Percentiles rank a stretch among this genome's conserved stretches.
Evolutionary conservation across 2,329 filamentous ascomycete species (phyloP).

Genomic region (Beauveria caledonica): DNA sequence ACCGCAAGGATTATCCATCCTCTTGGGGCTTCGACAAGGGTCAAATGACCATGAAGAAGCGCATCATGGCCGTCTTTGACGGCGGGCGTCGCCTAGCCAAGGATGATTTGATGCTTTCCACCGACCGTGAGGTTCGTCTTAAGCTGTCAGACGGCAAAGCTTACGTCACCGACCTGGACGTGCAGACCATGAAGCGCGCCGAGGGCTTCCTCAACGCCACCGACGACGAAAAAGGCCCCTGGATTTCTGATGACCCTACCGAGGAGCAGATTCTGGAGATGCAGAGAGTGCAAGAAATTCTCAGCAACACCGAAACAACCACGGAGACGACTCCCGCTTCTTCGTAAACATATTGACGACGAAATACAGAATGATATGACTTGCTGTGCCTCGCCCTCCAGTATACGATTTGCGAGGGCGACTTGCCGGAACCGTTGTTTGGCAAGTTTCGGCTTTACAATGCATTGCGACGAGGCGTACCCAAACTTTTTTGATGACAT

Average conservation of each 20-base stretch:
- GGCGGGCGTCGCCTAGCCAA: slow-evolving; percentile 83
- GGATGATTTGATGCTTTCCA: slow-evolving; percentile 98
- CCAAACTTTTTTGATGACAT: slow-evolving; percentile 1
- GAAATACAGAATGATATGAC: slow-evolving; percentile 1
- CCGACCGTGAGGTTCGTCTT: slow-evolving; percentile 87
- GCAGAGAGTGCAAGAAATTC: slow-evolving; percentile 50
- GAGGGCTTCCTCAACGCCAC: slow-evolving; percentile 74
- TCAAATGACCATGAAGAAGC: slow-evolving; percentile 98
- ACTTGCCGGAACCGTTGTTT: not conserved
- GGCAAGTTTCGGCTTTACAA: not conserved
- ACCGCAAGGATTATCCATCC: slow-evolving; percentile 84
- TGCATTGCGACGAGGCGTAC: slow-evolving; percentile 12
- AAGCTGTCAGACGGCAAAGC: slow-evolving; percentile 65
- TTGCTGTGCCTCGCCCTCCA: slow-evolving; percentile 1
- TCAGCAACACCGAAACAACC: slow-evolving; percentile 20
- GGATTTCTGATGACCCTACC: slow-evolving; percentile 66
- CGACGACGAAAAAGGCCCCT: slow-evolving; percentile 79
- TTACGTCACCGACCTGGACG: slow-evolving; percentile 88
- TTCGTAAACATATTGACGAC: not conserved
- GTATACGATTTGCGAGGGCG: slow-evolving; percentile 6
- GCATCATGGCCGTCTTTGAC: slow-evolving; percentile 87
- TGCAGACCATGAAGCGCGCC: slow-evolving; percentile 82
- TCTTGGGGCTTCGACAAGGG: slow-evolving; percentile 89
- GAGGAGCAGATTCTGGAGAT: slow-evolving; percentile 53
- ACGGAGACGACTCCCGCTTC: not conserved